Percentiles rank a stretch among this genome's conserved stretches.
Evolutionary conservation across 345 rosid species (phyloP).

Genomic region (Schrenkiella parvula): DNA sequence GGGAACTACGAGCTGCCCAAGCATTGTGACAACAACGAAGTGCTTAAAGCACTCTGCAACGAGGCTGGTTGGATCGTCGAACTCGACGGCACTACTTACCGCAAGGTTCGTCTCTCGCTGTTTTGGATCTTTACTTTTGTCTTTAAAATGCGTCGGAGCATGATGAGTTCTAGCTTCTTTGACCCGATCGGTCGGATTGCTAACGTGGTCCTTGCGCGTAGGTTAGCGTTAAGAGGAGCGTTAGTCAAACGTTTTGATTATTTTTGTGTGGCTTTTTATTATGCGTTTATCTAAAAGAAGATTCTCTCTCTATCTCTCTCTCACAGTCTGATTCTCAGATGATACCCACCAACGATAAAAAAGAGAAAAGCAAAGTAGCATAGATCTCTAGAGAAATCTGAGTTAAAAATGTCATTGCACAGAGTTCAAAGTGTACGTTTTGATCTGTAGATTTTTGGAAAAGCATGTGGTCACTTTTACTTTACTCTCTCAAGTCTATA

Average conservation of each 20-base stretch:
- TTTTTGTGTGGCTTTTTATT: constrained; percentile 5
- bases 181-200: neutral
- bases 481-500: constrained; percentile 23
- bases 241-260: constrained; percentile 16
- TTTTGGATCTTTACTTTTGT: constrained; percentile 16
- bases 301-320: neutral
- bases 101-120: constrained; percentile 50
- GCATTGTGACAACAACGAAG: constrained; percentile 92
- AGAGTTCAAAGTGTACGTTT: constrained; percentile 28
- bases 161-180: neutral
- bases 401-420: constrained; percentile 20
- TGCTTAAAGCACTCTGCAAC: constrained; percentile 77
- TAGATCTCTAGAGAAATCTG: constrained; percentile 41
- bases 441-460: constrained; percentile 20
- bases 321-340: constrained; percentile 19
- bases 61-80: constrained; percentile 94
- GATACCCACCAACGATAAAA: neutral
- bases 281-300: constrained; percentile 7
- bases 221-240: constrained; percentile 19
- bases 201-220: constrained; percentile 24
- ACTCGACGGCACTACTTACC: constrained; percentile 79
- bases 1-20: constrained; percentile 86
- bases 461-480: constrained; percentile 28
- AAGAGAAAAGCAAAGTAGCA: constrained; percentile 29
- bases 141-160: neutral